phyloP scores from a whole-genome alignment of 164 flowering plant species.

The Annona squamosa region DNA sequence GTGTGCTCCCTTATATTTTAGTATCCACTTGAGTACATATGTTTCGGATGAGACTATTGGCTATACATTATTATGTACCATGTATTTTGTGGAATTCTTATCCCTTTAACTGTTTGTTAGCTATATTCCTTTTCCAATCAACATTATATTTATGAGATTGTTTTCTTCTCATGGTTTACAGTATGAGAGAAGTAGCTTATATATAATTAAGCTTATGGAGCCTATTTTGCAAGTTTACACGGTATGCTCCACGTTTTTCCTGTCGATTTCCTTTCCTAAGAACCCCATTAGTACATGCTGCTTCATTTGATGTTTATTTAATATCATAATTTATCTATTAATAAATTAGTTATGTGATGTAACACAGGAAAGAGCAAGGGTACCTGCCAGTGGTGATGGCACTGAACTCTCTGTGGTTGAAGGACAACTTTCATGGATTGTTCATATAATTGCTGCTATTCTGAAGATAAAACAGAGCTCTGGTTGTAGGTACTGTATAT shows the following conservation, averaged over 20 bases:
- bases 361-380: constrained; percentile 67
- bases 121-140: constrained; percentile 1
- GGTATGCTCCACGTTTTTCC: constrained; percentile 34
- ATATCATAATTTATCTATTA: background rate
- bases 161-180: constrained; percentile 28
- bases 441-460: constrained; percentile 89
- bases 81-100: background rate
- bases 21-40: background rate
- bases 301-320: background rate
- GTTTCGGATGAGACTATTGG: background rate
- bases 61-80: background rate
- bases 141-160: constrained; percentile 8
- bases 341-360: background rate
- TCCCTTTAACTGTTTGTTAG: background rate
- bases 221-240: constrained; percentile 77
- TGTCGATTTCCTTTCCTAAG: constrained; percentile 4
- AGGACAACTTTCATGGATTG: constrained; percentile 93
- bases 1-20: background rate
- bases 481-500: constrained; percentile 55
- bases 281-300: background rate
- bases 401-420: constrained; percentile 67
- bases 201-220: constrained; percentile 76
- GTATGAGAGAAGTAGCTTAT: constrained; percentile 85
- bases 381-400: constrained; percentile 39
- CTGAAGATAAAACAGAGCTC: constrained; percentile 67